Conservation (phyloP, 805 yeast species). For the Jamesozyma rosinii region DNA sequence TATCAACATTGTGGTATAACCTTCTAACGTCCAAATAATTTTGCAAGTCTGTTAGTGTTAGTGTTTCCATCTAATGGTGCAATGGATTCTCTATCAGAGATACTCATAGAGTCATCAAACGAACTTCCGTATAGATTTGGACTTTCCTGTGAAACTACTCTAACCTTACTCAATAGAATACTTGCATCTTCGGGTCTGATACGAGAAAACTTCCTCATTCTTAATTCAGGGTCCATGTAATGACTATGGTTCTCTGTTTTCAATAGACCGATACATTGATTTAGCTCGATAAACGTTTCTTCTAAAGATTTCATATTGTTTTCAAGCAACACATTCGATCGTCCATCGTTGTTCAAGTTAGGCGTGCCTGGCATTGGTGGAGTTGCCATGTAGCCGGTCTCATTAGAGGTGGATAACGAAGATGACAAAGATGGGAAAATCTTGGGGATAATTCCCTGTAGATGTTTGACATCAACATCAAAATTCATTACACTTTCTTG, state of each 20-base stretch:
- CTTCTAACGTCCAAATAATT: slow-evolving; percentile 14
- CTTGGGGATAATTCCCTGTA: slow-evolving; percentile 44
- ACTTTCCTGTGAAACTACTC: background rate
- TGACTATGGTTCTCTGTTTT: slow-evolving; percentile 55
- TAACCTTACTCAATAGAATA: slow-evolving; percentile 44
- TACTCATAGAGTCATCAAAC: slow-evolving; percentile 1
- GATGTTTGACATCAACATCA: slow-evolving; percentile 66
- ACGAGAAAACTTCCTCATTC: slow-evolving; percentile 63
- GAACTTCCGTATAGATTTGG: background rate
- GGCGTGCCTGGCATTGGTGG: slow-evolving; percentile 23
- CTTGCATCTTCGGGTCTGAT: slow-evolving; percentile 66
- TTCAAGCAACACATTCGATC: slow-evolving; percentile 21
- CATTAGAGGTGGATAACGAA: background rate
- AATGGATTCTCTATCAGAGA: slow-evolving; percentile 6
- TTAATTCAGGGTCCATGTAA: slow-evolving; percentile 44
- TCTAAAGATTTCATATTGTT: slow-evolving; percentile 44
- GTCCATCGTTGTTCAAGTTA: slow-evolving; percentile 7
- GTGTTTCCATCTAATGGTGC: slow-evolving; percentile 5
- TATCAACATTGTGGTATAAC: background rate
- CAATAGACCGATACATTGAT: slow-evolving; percentile 70
- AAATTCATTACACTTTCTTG: slow-evolving; percentile 60
- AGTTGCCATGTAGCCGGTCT: slow-evolving; percentile 5
- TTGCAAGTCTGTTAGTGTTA: slow-evolving; percentile 19
- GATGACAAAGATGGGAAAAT: slow-evolving; percentile 27
- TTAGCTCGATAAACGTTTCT: slow-evolving; percentile 66